Evolutionary conservation across 345 rosid genomes (phyloP), one percentile per base, ranked within the genome.

Genomic region (Erysimum cheiranthoides): DNA sequence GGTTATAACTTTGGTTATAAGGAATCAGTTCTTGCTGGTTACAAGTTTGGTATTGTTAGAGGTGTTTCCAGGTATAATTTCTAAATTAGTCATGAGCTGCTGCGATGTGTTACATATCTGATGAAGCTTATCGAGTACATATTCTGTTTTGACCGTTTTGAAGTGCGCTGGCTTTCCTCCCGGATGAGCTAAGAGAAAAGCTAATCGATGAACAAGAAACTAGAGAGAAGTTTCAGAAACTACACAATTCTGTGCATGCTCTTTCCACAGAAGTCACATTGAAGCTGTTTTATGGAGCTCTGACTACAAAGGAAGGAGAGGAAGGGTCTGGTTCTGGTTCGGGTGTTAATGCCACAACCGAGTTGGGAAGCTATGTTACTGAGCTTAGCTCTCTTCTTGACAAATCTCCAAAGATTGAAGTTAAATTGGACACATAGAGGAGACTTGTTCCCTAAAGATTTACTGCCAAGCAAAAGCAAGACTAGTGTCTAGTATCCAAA

Each of bases 1-100:
- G 98, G 98, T 62, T 94, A 89, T 66, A 89, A 90, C 81, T 30
- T 74, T 49, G 97, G 97, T 58, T 89, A 85, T 71, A 88, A 85
- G 73, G 84, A 88, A 54, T 92, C 98, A 11, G 85, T 88, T 71
- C 61, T 54, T 32, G 40, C 21, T 10, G 97, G 97, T 25, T 81
- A 82, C 88, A 86, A 86, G 62, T 92, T 85, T 90, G 98, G 98
- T 61, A 31, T 77, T 66, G 86, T 84, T 57, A 86, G 89, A 85
- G 98, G 98, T 57, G 80, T 92, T 75, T 78, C 92, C 57, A 89
- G 96, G 96, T 92, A 45, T 1, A 82, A 71, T 63, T 16, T 40
- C 46, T 52, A 3, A 1, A 16, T 27, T 27, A 21, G 42, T 13
- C 11, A 12, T 34, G 6, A 32, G 8, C n/a, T 47, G 8, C 14